These are phyloP conservation scores for Teratosphaeria viscida DNA, from an alignment of 2,329 filamentous ascomycete genomes.

Conservation along the genomic window DNA sequence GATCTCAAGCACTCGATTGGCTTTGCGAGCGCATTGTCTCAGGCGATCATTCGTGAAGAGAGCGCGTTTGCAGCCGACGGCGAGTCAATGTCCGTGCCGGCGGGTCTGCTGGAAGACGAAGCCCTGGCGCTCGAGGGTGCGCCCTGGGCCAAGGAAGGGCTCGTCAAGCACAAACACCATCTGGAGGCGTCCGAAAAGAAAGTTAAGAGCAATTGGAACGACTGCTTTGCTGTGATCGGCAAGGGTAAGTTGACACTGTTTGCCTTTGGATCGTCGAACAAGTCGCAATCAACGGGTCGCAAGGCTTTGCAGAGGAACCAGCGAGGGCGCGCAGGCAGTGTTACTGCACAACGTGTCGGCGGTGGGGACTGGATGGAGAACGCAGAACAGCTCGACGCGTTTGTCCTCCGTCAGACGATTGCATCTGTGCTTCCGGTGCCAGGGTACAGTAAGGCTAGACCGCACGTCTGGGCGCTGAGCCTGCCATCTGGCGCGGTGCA, in stretches of 20 bases:
- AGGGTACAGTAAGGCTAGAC: conserved; percentile 81
- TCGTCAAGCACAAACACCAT: conserved; percentile 92
- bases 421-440: conserved; percentile 82
- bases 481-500: conserved; percentile 89
- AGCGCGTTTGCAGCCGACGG: conserved; percentile 38
- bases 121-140: conserved; percentile 81
- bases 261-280: conserved; percentile 65
- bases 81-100: conserved; percentile 16
- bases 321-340: conserved; percentile 22
- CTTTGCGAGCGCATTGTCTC: conserved; percentile 90
- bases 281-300: conserved; percentile 29
- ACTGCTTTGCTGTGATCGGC: conserved; percentile 92
- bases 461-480: conserved; percentile 88
- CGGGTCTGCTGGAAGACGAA: conserved; percentile 71
- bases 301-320: conserved; percentile 26
- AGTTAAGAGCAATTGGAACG: conserved; percentile 87
- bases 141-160: conserved; percentile 97
- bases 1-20: conserved; percentile 96
- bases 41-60: conserved; percentile 86
- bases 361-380: conserved; percentile 98
- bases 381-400: conserved; percentile 77
- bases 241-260: conserved; percentile 92
- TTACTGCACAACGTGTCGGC: conserved; percentile 61
- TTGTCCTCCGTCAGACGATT: conserved; percentile 81
- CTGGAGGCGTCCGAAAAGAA: conserved; percentile 83